phyloP scores from a whole-genome alignment of 495 filamentous ascomycete species.

The Cryomyces minteri region DNA sequence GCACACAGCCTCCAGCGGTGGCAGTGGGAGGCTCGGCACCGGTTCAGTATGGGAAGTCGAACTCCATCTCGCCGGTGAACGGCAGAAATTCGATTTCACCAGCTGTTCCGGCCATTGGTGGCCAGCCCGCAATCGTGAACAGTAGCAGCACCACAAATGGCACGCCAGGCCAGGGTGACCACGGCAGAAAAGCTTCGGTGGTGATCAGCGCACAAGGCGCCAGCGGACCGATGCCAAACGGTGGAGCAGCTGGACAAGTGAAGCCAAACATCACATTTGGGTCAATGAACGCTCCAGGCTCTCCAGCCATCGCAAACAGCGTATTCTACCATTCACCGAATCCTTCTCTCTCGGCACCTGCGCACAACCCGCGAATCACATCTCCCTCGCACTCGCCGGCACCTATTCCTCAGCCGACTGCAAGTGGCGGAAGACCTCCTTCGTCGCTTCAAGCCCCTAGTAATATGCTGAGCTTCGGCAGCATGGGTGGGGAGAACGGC shows the following conservation, averaged over 20 bases:
- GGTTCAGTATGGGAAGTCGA: constrained; percentile 65
- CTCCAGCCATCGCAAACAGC: constrained; percentile 47
- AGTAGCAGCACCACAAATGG: constrained; percentile 38
- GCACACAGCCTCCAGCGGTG: constrained; percentile 41
- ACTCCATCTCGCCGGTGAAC: constrained; percentile 63
- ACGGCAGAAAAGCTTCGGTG: constrained; percentile 62
- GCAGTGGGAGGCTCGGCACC: constrained; percentile 49
- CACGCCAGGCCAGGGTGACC: constrained; percentile 39
- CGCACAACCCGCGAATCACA: constrained; percentile 30
- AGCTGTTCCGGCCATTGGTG: constrained; percentile 36
- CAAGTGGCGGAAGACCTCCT: constrained; percentile 69
- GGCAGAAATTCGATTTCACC: constrained; percentile 57
- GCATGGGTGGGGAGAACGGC: constrained; percentile 37
- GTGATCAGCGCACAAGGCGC: constrained; percentile 70
- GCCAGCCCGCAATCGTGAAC: constrained; percentile 38
- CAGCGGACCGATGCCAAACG: constrained; percentile 57
- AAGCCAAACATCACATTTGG: constrained; percentile 57
- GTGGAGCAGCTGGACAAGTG: constrained; percentile 41
- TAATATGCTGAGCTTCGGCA: constrained; percentile 60
- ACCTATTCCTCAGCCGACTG: constrained; percentile 72
- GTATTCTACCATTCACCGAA: constrained; percentile 30
- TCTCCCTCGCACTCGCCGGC: constrained; percentile 59
- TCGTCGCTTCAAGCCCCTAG: constrained; percentile 46
- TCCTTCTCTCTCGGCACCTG: constrained; percentile 34
- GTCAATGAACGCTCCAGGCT: constrained; percentile 41